These are phyloP conservation scores for Curvularia sp. DNA, from an alignment of 2,329 filamentous ascomycete genomes.

Conservation along the genomic window DNA sequence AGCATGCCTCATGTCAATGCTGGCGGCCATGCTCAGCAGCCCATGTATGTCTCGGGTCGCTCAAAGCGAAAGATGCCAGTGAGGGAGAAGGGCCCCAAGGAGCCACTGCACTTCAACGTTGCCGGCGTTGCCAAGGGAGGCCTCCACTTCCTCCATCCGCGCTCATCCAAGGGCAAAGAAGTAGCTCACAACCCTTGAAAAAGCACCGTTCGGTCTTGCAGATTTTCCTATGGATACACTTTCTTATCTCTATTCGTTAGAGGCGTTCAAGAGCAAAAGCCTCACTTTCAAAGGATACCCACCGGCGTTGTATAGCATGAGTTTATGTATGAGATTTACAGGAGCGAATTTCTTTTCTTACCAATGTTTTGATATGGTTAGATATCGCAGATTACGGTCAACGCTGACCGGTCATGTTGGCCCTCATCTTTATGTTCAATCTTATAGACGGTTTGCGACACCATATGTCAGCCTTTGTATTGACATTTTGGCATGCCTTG, in stretches of 20 bases:
- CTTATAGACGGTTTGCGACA: slow-evolving; percentile 20
- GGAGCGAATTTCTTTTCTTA: neutral
- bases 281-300: slow-evolving; percentile 35
- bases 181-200: slow-evolving; percentile 29
- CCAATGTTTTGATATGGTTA: neutral
- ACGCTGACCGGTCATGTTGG: neutral
- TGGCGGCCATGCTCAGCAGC: slow-evolving; percentile 32
- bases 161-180: slow-evolving; percentile 49
- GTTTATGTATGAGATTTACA: slow-evolving; percentile 2
- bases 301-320: slow-evolving; percentile 29
- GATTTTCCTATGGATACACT: slow-evolving; percentile 5
- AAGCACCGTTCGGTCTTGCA: neutral
- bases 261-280: slow-evolving; percentile 34
- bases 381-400: neutral
- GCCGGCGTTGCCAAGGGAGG: slow-evolving; percentile 46
- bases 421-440: slow-evolving; percentile 3
- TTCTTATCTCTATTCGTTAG: slow-evolving; percentile 8
- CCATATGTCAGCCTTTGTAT: neutral
- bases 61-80: slow-evolving; percentile 53
- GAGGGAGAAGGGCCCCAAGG: slow-evolving; percentile 47
- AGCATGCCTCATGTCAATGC: slow-evolving; percentile 43
- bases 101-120: slow-evolving; percentile 51
- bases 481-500: slow-evolving; percentile 6
- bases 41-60: slow-evolving; percentile 51
- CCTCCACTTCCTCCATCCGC: slow-evolving; percentile 42